Evolutionary conservation across 768 basidiomycete genomes (phyloP), one percentile per base, ranked within the genome.

Genomic region (Suillus bovinus): DNA sequence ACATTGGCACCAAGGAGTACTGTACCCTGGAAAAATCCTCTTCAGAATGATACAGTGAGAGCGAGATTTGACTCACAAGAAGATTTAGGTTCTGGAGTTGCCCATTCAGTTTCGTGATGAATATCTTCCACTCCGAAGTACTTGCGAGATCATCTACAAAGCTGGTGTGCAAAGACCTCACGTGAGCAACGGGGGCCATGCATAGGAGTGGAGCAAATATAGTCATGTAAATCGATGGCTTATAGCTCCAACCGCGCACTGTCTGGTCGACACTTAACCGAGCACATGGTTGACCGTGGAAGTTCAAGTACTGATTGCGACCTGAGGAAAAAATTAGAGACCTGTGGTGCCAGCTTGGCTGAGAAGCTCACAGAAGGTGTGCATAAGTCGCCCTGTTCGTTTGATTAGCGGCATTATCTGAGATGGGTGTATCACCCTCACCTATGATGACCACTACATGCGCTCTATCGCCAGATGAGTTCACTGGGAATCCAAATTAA

Each of bases 1-100:
- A 87, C 81, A 59, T 85, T 85, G 9, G 82, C 82, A 31, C 79
- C 80, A 9, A 86, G 70, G 41, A 86, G 69, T 16, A 86, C 82
- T 2, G 82, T 82, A 1, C 77, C 78, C 84, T 85, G 14, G 31
- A 44, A 24, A 41, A 52, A 33, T 24, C 42, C 7, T 29, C 41
- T 24, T 58, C 27, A 55, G 27, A 36, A 46, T 47, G n/a, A 58
- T 22, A 29, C 46, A 14, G 20, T n/a, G 42, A 29, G 8, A 42
- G 33, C n/a, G 5, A 38, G 13, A 9, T 4, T 16, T 13, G 33
- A 68, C 81, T 54, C 47, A 85, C 85, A 59, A 80, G 80, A 56
- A 83, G 78, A 39, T 79, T 80, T 41, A 84, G 78, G 49, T 81
- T 79, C 61, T 80, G 72, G 83, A 82, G 81, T 65, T 86, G 81